Percentiles rank a stretch among this genome's conserved stretches.
Evolutionary conservation across 2,329 filamentous ascomycete species (phyloP).

Genomic region (Waltergamsia citrina): DNA sequence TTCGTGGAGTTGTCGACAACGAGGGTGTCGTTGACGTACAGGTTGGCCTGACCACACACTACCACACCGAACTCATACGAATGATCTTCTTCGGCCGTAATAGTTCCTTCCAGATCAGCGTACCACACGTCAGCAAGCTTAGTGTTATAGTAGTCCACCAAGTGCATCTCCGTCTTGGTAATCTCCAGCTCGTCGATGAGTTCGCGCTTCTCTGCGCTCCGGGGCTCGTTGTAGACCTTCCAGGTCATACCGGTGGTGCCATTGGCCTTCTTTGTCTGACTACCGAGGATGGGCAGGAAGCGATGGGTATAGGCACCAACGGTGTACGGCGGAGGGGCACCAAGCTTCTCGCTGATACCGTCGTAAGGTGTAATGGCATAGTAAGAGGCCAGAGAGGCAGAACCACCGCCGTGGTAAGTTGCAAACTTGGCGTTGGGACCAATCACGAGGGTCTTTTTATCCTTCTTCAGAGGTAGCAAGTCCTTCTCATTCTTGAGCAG

Average conservation of each 20-base stretch:
- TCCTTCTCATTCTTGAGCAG: constrained; percentile 62
- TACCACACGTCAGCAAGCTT: constrained; percentile 48
- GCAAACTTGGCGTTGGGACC: constrained; percentile 48
- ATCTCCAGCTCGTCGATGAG: constrained; percentile 40
- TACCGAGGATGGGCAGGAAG: constrained; percentile 17
- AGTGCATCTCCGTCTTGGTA: constrained; percentile 36
- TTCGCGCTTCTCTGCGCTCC: constrained; percentile 26
- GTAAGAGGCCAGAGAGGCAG: constrained; percentile 50
- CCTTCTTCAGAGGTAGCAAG: constrained; percentile 53
- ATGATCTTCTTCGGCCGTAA: constrained; percentile 50
- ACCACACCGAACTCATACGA: constrained; percentile 57
- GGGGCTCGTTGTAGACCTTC: constrained; percentile 41
- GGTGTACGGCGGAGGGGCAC: constrained; percentile 34
- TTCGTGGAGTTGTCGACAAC: constrained; percentile 58
- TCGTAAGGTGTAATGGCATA: constrained; percentile 65
- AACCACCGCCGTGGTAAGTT: constrained; percentile 55
- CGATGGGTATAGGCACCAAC: constrained; percentile 58
- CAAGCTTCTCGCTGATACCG: constrained; percentile 48
- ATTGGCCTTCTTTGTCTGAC: constrained; percentile 6
- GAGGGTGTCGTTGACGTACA: constrained; percentile 52
- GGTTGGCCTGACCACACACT: constrained; percentile 55
- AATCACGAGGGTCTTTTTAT: constrained; percentile 49
- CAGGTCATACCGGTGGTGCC: constrained; percentile 46
- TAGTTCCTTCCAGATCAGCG: constrained; percentile 49
- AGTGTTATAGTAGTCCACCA: constrained; percentile 42